These are phyloP conservation scores for Ustulina deusta DNA, from an alignment of 2,329 filamentous ascomycete genomes.

Conservation along the genomic window DNA sequence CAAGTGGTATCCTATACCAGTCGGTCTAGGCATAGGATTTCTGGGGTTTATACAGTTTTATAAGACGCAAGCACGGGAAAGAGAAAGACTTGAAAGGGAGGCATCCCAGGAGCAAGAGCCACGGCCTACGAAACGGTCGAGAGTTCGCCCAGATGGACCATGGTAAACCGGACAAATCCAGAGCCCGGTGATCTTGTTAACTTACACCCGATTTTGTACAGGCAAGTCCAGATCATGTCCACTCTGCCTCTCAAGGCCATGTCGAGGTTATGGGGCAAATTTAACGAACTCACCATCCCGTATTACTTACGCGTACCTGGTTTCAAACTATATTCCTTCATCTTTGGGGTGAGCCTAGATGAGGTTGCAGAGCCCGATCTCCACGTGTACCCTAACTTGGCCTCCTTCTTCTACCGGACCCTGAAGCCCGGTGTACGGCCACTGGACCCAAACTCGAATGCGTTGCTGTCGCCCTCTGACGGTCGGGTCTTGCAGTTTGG, in stretches of 20 bases:
- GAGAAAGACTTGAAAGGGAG: slow-evolving; percentile 63
- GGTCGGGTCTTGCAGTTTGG: slow-evolving; percentile 93
- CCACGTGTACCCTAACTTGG: slow-evolving; percentile 89
- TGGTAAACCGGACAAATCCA: slow-evolving; percentile 65
- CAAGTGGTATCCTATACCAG: slow-evolving; percentile 91
- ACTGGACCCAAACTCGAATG: slow-evolving; percentile 82
- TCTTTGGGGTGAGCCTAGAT: slow-evolving; percentile 90
- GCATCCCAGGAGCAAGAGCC: slow-evolving; percentile 56
- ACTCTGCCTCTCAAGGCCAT: slow-evolving; percentile 91
- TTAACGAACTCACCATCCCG: slow-evolving; percentile 90
- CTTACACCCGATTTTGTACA: slow-evolving; percentile 47
- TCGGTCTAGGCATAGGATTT: slow-evolving; percentile 86
- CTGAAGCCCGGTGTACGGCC: slow-evolving; percentile 90
- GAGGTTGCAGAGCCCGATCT: slow-evolving; percentile 92
- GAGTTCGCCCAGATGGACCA: slow-evolving; percentile 84
- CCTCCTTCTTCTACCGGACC: slow-evolving; percentile 96
- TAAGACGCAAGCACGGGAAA: slow-evolving; percentile 72
- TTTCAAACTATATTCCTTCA: slow-evolving; percentile 89
- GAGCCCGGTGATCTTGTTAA: slow-evolving; percentile 5
- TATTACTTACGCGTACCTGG: slow-evolving; percentile 89
- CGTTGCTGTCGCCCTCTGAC: slow-evolving; percentile 88
- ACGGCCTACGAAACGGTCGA: slow-evolving; percentile 64
- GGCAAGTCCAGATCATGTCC: slow-evolving; percentile 93
- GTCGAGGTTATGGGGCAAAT: slow-evolving; percentile 87
- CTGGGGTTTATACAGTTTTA: slow-evolving; percentile 87